Percentiles rank a stretch among this genome's conserved stretches.
Evolutionary conservation across 129 eudicot species (phyloP).

Genomic region (Escallonia herrerae): DNA sequence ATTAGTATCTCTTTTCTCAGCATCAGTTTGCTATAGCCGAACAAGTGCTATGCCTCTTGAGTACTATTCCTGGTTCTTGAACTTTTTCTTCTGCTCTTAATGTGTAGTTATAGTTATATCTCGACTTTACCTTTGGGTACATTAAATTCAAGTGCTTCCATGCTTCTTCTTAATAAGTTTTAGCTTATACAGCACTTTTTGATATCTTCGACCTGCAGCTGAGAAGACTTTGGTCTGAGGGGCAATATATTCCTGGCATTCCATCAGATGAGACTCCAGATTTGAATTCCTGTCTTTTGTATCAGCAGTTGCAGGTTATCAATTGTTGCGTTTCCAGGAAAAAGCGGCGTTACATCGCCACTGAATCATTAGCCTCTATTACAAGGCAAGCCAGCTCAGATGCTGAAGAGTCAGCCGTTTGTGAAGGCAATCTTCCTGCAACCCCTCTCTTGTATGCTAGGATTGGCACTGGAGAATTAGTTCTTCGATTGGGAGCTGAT

Average conservation of each 20-base stretch:
- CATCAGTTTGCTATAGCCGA: too few relatives aligned
- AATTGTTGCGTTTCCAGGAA: conserved; percentile 90
- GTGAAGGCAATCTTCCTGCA: conserved; percentile 28
- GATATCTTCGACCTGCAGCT: conserved; percentile 42
- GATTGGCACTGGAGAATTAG: conserved; percentile 62
- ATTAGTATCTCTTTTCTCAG: neutral
- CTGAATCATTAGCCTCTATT: conserved; percentile 57
- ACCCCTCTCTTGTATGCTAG: conserved; percentile 54
- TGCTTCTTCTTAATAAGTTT: neutral
- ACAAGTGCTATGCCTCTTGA: too few relatives aligned
- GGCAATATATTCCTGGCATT: conserved; percentile 82
- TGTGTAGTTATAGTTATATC: too few relatives aligned
- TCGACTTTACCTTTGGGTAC: neutral
- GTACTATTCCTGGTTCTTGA: too few relatives aligned
- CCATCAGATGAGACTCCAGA: conserved; percentile 78
- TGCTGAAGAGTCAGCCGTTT: conserved; percentile 28
- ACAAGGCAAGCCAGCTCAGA: conserved; percentile 29
- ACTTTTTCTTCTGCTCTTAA: too few relatives aligned
- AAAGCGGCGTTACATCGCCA: conserved; percentile 55
- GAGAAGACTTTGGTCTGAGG: conserved; percentile 89
- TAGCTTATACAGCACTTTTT: conserved; percentile 5
- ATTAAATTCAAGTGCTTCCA: neutral
- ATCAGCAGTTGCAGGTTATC: conserved; percentile 90
- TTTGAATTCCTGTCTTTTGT: conserved; percentile 69
- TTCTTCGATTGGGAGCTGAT: conserved; percentile 77